phyloP scores from a whole-genome alignment of 2,329 filamentous ascomycete genomes.

The Lojkania enalia region DNA sequence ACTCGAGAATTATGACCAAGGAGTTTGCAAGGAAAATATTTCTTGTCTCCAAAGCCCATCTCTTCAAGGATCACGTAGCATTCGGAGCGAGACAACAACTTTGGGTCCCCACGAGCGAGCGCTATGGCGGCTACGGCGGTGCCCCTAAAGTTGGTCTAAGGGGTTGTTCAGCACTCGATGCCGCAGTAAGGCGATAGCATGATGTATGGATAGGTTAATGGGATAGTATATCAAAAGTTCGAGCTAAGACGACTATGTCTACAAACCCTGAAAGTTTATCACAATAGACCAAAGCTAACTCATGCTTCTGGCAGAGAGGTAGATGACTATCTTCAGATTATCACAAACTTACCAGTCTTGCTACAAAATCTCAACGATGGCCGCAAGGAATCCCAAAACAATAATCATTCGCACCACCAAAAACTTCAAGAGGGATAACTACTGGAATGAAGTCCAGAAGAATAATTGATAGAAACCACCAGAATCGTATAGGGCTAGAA shows the following conservation, averaged over 20 bases:
- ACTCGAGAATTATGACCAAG: constrained; percentile 63
- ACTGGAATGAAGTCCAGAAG: too few species aligned
- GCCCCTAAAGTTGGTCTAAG: constrained; percentile 2
- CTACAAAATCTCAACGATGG: constrained; percentile 71
- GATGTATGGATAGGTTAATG: too few species aligned
- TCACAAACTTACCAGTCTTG: constrained; percentile 77
- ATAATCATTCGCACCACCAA: too few species aligned
- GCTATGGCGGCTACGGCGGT: constrained; percentile 60
- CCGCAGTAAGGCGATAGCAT: too few species aligned
- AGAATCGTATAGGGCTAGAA: too few species aligned
- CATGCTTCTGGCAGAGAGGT: constrained; percentile 74
- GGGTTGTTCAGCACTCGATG: too few species aligned
- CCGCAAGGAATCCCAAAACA: constrained; percentile 72
- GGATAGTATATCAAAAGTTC: constrained; percentile 67
- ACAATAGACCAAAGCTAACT: constrained; percentile 75
- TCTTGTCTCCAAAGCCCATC: constrained; percentile 73
- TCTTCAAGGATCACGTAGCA: constrained; percentile 68
- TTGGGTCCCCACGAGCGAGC: constrained; percentile 76
- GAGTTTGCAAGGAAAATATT: constrained; percentile 74
- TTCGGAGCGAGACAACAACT: constrained; percentile 71
- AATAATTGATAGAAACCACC: too few species aligned
- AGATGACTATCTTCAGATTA: constrained; percentile 77
- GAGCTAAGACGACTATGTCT: constrained; percentile 72
- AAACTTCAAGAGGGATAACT: too few species aligned
- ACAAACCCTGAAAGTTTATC: too few species aligned